phyloP scores from a whole-genome alignment of 2,329 filamentous ascomycete species.

The Massarina eburnea region DNA sequence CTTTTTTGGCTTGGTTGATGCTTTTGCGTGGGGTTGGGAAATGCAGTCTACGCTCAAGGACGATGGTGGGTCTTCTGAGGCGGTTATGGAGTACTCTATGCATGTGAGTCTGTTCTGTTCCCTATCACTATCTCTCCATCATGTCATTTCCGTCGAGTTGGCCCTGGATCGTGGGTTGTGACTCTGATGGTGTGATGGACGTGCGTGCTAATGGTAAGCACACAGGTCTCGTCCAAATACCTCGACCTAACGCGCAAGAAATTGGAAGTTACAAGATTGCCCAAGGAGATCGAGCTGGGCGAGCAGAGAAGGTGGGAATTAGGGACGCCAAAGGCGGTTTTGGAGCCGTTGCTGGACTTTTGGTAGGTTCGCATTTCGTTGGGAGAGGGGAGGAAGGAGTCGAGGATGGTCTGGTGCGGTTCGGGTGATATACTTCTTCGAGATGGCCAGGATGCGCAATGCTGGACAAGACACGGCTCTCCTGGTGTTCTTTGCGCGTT shows the following conservation, averaged over 20 bases:
- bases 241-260: constrained; percentile 68
- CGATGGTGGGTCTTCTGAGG: constrained; percentile 6
- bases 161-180: too few relatives aligned
- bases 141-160: too few relatives aligned
- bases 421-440: too few relatives aligned
- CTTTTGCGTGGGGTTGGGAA: too few relatives aligned
- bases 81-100: constrained; percentile 35
- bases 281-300: constrained; percentile 57
- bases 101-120: constrained; percentile 23
- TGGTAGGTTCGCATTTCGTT: constrained; percentile 47
- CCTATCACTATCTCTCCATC: background rate
- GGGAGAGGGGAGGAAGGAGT: background rate
- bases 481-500: background rate
- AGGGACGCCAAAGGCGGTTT: constrained; percentile 59
- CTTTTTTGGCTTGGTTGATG: too few relatives aligned
- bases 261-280: constrained; percentile 66
- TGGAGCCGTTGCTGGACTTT: constrained; percentile 67
- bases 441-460: background rate
- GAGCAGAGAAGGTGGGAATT: constrained; percentile 56
- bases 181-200: background rate
- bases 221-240: constrained; percentile 66
- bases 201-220: constrained; percentile 1
- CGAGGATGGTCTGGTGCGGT: too few relatives aligned
- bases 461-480: background rate
- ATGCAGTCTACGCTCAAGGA: background rate